Evolutionary conservation across 2,329 filamentous ascomycete species (phyloP), one percentile per base, ranked within the genome.

Genomic region (Alternaria conjuncta): DNA sequence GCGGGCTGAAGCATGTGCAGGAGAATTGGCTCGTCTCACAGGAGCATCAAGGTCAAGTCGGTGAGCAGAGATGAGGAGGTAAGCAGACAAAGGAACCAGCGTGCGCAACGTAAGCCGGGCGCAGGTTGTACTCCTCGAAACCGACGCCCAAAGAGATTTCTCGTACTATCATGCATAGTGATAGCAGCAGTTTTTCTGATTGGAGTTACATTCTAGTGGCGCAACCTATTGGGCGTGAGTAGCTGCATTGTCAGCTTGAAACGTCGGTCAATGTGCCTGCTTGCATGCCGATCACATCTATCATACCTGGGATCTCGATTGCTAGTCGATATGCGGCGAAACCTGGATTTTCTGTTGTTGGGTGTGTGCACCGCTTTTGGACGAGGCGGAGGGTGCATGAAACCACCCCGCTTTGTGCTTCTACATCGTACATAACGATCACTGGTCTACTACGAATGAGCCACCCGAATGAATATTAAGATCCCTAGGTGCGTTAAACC

Each of bases 191-290:
- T 53, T 53, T 18, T 36, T 6, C 28, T 53, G 49, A 53, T 53
- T 53, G 49, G 49, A 36, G 49, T 53, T 18, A 9, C 20, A n/a
- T 36, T 10, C 49, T 53, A 21, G 49, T 53, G 49, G 49, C 49
- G 49, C 49, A 53, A 36, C 20, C 13, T 32, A 51, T 53, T 36
- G 15, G 30, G 8, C 9, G 13, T 53, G 30, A 10, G 6, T 25
- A 30, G 49, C 49, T 53, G 49, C 49, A 53, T 53, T 30, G 49
- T 53, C 49, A 53, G 49, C 49, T 36, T 41, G 49, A 53, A 53
- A 53, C 20, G 8, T 41, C 30, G 49, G 20, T 36, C 11, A 53
- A 36, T n/a, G 30, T 4, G 13, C 13, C 23, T 21, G 43, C 49
- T 25, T 36, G n/a, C 49, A 53, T 41, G 30, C 49, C 20, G 20